Base-by-base conservation (phyloP, 352 stramenopile genomes). In the Globisporangium polare region DNA sequence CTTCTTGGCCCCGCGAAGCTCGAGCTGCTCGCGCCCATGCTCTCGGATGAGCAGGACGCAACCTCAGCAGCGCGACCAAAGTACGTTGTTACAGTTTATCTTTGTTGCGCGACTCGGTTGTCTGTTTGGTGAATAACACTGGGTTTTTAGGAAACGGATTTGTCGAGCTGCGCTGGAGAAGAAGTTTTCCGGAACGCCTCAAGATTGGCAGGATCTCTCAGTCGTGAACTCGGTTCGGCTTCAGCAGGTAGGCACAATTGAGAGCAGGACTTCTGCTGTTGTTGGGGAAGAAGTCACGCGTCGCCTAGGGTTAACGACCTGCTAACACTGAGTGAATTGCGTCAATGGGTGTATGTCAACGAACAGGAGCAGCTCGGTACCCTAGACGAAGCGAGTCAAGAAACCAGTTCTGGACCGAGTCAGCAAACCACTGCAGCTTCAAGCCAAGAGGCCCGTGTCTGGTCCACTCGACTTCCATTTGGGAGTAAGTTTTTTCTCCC, bases 1-100 rank as follows among this genome's bases (percentile, higher is more conserved):
- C 68, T 73, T 8, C 66, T 90, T 53, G 84, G 84, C 0, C 58
- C 70, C 10, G 88, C 80, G 10, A 62, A 75, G 43, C 79, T 91
- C n/a, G 82, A 89, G 58, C 56, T 70, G 26, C 78, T 91, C 15
- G 81, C 88, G 57, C 57, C 68, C 7, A 63, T 66, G 20, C 81
- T 89, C 46, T 66, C 31, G 12, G 22, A 58, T 2, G 27, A 66
- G 2, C 35, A 43, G 13, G 13, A 65, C 2, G 39, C 31, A 5
- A 8, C 4, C 17, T 12, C 33, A 1, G 12, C n/a, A 17, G 29
- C 39, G 39, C 39, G 33, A n/a, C 52, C 63, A 8, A 59, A 35
- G 62, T 65, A 18, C 24, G 55, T 58, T 17, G 13, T 12, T 55
- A 10, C 8, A 27, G 8, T 31, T 18, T 37, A 9, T 17, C 9